Conservation (phyloP, 129 eudicot genomes). For the Helianthus annuus region DNA sequence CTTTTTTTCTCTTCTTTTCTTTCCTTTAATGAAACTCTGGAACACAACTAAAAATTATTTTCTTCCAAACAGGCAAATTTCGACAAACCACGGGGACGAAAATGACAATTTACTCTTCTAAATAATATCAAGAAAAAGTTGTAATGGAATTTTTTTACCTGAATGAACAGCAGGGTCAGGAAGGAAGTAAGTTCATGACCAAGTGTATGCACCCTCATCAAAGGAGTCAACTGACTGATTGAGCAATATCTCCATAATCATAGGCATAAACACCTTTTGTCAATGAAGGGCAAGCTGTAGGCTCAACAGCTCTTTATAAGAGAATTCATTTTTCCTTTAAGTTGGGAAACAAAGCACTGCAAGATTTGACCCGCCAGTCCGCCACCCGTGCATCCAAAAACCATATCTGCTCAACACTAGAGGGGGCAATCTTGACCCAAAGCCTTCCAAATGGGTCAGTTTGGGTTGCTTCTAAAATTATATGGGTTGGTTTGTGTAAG, state of each 20-base stretch:
- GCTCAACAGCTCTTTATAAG: constrained; percentile 82
- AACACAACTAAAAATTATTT: too few species aligned
- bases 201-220: constrained; percentile 96
- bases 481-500: too few species aligned
- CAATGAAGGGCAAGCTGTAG: constrained; percentile 91
- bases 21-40: too few species aligned
- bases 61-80: too few species aligned
- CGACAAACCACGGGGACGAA: too few species aligned
- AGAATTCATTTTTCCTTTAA: constrained; percentile 81
- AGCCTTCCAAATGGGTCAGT: too few species aligned
- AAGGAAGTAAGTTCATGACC: constrained; percentile 74
- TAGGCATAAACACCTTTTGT: constrained; percentile 82
- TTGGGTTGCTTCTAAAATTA: too few species aligned
- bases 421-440: too few species aligned
- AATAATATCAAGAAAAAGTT: not conserved
- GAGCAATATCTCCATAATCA: constrained; percentile 95
- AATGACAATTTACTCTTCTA: not conserved
- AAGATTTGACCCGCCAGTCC: constrained; percentile 96
- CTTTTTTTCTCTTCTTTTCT: too few species aligned
- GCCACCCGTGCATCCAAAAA: constrained; percentile 91
- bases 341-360: constrained; percentile 92
- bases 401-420: constrained; percentile 90
- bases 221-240: constrained; percentile 58
- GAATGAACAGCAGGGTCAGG: constrained; percentile 99
- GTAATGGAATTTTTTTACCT: constrained; percentile 38